phyloP scores from a whole-genome alignment of 2,329 filamentous ascomycete genomes.

The Sporothrix mexicana region DNA sequence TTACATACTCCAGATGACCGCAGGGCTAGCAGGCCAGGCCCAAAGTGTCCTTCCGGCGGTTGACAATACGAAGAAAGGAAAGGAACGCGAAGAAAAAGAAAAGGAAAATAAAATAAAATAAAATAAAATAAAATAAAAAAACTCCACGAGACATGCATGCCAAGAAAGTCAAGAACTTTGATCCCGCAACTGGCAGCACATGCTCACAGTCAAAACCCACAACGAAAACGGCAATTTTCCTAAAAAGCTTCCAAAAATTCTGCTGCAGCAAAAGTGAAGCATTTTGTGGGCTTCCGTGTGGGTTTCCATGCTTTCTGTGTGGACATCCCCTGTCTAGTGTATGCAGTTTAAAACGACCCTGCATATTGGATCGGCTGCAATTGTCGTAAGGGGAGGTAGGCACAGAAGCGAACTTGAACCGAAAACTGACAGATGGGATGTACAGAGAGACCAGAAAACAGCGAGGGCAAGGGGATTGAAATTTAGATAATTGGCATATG shows the following conservation, averaged over 20 bases:
- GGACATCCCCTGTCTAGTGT: slow-evolving; percentile 1
- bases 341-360: slow-evolving; percentile 13
- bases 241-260: too few relatives aligned
- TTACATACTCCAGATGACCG: not conserved
- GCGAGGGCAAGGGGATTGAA: not conserved
- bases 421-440: not conserved
- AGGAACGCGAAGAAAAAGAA: too few relatives aligned
- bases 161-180: too few relatives aligned
- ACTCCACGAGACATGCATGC: too few relatives aligned
- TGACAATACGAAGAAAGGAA: not conserved
- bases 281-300: not conserved
- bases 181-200: too few relatives aligned
- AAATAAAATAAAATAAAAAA: too few relatives aligned
- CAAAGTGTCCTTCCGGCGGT: too few relatives aligned
- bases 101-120: too few relatives aligned
- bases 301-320: not conserved
- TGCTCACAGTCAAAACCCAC: too few relatives aligned
- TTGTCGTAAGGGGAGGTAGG: not conserved
- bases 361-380: slow-evolving; percentile 14
- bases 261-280: too few relatives aligned
- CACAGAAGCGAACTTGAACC: too few relatives aligned
- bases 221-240: too few relatives aligned
- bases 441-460: not conserved
- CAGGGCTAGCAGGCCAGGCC: not conserved
- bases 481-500: not conserved